Conservation (phyloP, 306 rosid species). For the Vachellia pachyceras region DNA sequence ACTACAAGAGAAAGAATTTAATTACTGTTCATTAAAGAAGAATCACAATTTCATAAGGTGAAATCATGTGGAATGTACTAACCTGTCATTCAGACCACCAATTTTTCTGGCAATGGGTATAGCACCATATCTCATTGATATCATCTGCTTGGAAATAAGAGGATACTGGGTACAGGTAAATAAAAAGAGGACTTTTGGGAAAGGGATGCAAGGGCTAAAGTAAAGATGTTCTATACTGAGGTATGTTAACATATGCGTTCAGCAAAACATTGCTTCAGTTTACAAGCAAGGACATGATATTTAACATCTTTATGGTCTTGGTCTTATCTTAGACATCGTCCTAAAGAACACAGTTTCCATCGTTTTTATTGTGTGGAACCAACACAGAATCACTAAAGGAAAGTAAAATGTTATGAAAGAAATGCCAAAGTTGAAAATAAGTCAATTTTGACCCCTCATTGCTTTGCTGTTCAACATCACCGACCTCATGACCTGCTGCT, state of each 20-base stretch:
- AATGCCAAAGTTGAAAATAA: slow-evolving; percentile 13
- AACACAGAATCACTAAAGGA: background rate
- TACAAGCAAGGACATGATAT: background rate
- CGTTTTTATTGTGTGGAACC: background rate
- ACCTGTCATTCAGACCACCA: slow-evolving; percentile 98
- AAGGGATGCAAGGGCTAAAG: background rate
- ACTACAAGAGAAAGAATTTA: slow-evolving; percentile 49
- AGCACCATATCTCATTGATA: slow-evolving; percentile 95
- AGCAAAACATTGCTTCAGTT: slow-evolving; percentile 13
- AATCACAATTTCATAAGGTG: slow-evolving; percentile 3
- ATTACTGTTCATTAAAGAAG: slow-evolving; percentile 29
- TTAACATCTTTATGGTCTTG: background rate
- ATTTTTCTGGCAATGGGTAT: slow-evolving; percentile 93
- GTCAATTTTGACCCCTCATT: slow-evolving; percentile 13
- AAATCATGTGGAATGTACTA: slow-evolving; percentile 33
- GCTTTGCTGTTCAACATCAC: slow-evolving; percentile 2
- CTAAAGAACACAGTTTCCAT: background rate
- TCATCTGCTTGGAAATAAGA: slow-evolving; percentile 63
- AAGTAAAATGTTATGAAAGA: background rate
- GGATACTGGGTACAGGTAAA: slow-evolving; percentile 2
- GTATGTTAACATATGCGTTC: background rate
- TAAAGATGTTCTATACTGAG: background rate
- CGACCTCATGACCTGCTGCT: background rate
- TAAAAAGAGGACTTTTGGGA: background rate
- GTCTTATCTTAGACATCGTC: background rate